Conservation (phyloP, 2,329 filamentous ascomycete species). For the Apiospora pterosperma region DNA sequence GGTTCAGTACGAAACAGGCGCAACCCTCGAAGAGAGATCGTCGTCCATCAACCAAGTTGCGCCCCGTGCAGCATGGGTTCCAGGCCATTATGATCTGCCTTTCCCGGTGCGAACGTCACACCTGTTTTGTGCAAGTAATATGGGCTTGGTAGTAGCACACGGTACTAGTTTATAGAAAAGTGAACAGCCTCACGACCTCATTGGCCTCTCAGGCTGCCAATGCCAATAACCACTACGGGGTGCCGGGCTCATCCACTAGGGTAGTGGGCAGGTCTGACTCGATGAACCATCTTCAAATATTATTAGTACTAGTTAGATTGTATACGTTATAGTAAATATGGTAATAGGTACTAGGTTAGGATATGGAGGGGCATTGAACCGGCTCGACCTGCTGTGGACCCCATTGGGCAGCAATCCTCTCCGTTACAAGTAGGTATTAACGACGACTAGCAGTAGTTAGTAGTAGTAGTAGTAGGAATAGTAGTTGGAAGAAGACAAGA, state of each 20-base stretch:
- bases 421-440: too few relatives aligned
- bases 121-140: too few relatives aligned
- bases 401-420: too few relatives aligned
- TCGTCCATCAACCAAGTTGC: not conserved
- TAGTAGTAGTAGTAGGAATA: too few relatives aligned
- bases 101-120: not conserved
- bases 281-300: too few relatives aligned
- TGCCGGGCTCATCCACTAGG: not conserved
- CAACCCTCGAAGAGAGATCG: not conserved
- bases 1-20: constrained; percentile 1
- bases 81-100: constrained; percentile 1
- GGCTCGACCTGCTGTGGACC: too few relatives aligned
- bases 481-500: too few relatives aligned
- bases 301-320: too few relatives aligned
- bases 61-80: not conserved
- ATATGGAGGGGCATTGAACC: too few relatives aligned
- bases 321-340: too few relatives aligned
- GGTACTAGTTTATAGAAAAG: not conserved
- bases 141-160: not conserved
- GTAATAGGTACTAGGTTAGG: too few relatives aligned
- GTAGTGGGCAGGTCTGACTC: not conserved
- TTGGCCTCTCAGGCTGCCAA: not conserved
- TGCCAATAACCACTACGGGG: not conserved
- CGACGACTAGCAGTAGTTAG: too few relatives aligned
- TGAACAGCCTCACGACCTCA: not conserved